phyloP scores from a whole-genome alignment of 2,329 filamentous ascomycete genomes.

The Furcasterigmium sp. region DNA sequence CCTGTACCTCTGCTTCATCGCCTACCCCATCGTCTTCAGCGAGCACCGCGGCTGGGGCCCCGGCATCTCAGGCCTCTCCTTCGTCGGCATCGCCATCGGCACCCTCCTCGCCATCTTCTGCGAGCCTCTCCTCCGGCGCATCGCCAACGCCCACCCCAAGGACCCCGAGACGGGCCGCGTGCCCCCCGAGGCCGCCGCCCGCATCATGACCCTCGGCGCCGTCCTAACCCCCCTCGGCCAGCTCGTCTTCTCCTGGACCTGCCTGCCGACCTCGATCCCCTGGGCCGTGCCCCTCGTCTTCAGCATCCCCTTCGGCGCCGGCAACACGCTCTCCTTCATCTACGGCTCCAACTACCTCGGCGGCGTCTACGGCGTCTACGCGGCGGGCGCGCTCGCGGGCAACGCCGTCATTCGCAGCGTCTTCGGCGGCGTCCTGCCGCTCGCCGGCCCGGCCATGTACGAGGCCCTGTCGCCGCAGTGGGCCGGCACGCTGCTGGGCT shows the following conservation, averaged over 20 bases:
- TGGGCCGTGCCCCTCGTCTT: slow-evolving; percentile 78
- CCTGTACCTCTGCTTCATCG: slow-evolving; percentile 84
- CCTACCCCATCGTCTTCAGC: slow-evolving; percentile 80
- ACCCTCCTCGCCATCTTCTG: slow-evolving; percentile 54
- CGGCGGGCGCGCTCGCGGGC: slow-evolving; percentile 73
- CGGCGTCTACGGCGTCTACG: slow-evolving; percentile 73
- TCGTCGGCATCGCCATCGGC: slow-evolving; percentile 65
- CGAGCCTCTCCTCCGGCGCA: slow-evolving; percentile 67
- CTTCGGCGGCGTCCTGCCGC: slow-evolving; percentile 71
- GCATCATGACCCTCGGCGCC: slow-evolving; percentile 72
- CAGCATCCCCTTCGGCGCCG: slow-evolving; percentile 72
- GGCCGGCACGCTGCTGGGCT: slow-evolving; percentile 70
- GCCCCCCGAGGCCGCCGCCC: slow-evolving; percentile 74
- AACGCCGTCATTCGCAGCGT: slow-evolving; percentile 70
- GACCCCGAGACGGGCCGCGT: slow-evolving; percentile 71
- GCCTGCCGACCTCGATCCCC: slow-evolving; percentile 68
- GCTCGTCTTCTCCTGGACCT: slow-evolving; percentile 86
- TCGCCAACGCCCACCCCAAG: slow-evolving; percentile 71
- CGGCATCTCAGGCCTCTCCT: slow-evolving; percentile 70
- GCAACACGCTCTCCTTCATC: slow-evolving; percentile 76
- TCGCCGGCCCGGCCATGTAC: slow-evolving; percentile 73
- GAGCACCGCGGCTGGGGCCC: slow-evolving; percentile 71
- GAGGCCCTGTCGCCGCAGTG: slow-evolving; percentile 64
- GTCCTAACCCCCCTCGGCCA: slow-evolving; percentile 72
- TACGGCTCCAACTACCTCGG: slow-evolving; percentile 79